Conservation (phyloP, 2,329 filamentous ascomycete species). For the Leptographium radiaticola region DNA sequence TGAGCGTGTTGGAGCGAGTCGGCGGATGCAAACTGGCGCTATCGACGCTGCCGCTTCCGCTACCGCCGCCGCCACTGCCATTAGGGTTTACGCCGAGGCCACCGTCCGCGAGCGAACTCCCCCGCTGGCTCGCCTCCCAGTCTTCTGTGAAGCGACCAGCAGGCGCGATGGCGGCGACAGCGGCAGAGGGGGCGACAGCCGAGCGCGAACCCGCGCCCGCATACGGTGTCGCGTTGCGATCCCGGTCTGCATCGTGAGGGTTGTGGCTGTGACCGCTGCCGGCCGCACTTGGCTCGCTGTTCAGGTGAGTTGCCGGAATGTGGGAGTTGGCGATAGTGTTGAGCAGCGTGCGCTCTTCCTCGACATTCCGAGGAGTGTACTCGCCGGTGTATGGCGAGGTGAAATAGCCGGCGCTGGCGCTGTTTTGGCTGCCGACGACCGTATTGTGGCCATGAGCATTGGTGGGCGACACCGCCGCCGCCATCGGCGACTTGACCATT, state of each 20-base stretch:
- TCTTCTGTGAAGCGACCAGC: slow-evolving; percentile 51
- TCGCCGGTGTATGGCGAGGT: not conserved
- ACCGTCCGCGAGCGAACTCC: slow-evolving; percentile 48
- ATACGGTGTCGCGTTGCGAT: not conserved
- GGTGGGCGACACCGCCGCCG: not conserved
- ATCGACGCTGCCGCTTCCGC: slow-evolving; percentile 28
- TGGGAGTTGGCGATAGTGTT: slow-evolving; percentile 25
- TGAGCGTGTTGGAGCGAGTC: slow-evolving; percentile 57
- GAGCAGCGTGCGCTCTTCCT: slow-evolving; percentile 21
- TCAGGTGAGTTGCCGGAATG: slow-evolving; percentile 13
- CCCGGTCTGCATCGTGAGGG: slow-evolving; percentile 3
- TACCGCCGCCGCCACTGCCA: slow-evolving; percentile 27
- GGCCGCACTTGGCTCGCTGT: slow-evolving; percentile 8
- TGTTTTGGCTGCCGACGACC: not conserved
- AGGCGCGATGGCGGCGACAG: not conserved
- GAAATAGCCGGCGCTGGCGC: slow-evolving; percentile 12
- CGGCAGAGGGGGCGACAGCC: not conserved
- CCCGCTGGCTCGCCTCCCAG: slow-evolving; percentile 57
- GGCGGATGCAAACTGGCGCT: slow-evolving; percentile 24
- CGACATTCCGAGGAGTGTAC: slow-evolving; percentile 8
- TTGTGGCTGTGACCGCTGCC: not conserved
- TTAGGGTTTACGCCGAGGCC: slow-evolving; percentile 13
- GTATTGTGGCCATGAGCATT: not conserved
- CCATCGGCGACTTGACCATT: not conserved
- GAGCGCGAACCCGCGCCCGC: not conserved